A percentile compares a stretch with the other conserved stretches of the same genome.
Evolutionary conservation across 1,284 basidiomycete genomes (phyloP).

Genomic region (Ustilago curta): DNA sequence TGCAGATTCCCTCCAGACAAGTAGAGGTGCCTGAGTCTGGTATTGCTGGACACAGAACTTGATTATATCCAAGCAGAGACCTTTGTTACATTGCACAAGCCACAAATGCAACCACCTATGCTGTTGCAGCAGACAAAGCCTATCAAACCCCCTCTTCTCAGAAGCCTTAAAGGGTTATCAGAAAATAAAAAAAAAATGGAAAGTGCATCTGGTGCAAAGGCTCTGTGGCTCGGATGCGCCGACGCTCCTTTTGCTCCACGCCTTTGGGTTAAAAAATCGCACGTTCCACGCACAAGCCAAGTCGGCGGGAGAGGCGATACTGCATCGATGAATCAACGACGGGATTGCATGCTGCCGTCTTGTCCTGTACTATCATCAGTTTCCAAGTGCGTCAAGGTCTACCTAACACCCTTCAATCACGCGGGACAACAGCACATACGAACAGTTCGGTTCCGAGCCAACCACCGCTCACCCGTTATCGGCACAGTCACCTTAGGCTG

Average conservation of each 20-base stretch:
- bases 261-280: background rate
- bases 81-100: too few relatives aligned
- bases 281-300: constrained; percentile 10
- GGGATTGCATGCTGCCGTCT: background rate
- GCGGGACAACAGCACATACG: too few relatives aligned
- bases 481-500: background rate
- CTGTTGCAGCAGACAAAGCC: too few relatives aligned
- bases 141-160: background rate
- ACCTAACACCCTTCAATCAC: background rate
- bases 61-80: too few relatives aligned
- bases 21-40: too few relatives aligned
- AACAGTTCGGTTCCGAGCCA: background rate
- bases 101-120: too few relatives aligned
- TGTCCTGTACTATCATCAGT: background rate
- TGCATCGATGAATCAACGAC: too few relatives aligned
- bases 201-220: background rate
- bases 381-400: too few relatives aligned
- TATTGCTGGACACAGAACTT: too few relatives aligned
- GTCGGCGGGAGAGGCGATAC: background rate
- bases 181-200: background rate
- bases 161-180: background rate
- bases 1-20: too few relatives aligned
- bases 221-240: constrained; percentile 1
- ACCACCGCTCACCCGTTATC: background rate
- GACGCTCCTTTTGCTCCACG: background rate